Evolutionary conservation across 1,139 yeast genomes (phyloP), one percentile per base, ranked within the genome.

Genomic region (Geotrichum histeridarum): DNA sequence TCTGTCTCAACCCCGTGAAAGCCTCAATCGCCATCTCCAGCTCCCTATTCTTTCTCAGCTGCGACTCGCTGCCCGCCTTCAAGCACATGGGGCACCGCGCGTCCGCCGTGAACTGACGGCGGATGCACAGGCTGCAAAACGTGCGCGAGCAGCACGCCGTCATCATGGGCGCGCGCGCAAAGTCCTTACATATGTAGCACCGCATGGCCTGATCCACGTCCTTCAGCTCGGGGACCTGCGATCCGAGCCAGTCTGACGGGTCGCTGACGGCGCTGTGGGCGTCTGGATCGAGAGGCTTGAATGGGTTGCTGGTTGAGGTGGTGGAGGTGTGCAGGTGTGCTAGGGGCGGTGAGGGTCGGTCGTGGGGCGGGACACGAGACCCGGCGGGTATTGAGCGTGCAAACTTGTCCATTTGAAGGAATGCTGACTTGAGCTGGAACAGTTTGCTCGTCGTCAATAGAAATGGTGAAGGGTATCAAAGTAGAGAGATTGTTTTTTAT

Each of bases 111-210:
- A 91, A 70, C 59, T 84, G 82, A 59, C 86, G 80, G 57, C 97
- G 77, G 38, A 93, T 87, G 67, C 99, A 93, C 22, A 84, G 77
- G 0, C 96, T 89, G 68, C 99, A 93, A 67, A 90, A 93, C 0
- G 94, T 84, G 67, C 93, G 98, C 4, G 44, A 39, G 48, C 87
- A 85, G 48, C 87, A 85, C 6, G 84, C 78, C 0, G 97, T 87
- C 45, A 86, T 73, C 54, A 89, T 90, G 1, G 99, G 98, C 0
- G 94, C 91, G 46, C 73, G 77, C 58, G 87, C 74, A 60, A 85
- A 81, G 58, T 90, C 97, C 65, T 91, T 89, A 68, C 99, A 93
- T n/a, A 93, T 86, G 63, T 85, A 90, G 65, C 99, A 93, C 64
- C 96, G 69, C 55, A 90, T 75, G 15, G 85, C 73, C 1, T 86